phyloP scores from a whole-genome alignment of 2,329 filamentous ascomycete genomes.

The Epicoccum nigrum region DNA sequence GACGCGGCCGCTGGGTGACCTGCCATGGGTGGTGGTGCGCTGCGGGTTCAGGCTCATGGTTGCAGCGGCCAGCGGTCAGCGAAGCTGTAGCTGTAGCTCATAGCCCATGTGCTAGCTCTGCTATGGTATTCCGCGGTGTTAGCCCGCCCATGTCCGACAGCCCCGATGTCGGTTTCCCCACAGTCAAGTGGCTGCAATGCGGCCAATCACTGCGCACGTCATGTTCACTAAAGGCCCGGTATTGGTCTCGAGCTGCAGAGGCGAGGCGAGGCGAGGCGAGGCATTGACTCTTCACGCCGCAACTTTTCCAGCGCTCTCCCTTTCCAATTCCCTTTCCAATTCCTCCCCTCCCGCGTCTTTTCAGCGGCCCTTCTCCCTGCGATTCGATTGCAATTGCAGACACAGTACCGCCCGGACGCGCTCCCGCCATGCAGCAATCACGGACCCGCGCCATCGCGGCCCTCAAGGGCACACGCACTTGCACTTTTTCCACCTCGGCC shows the following conservation, averaged over 20 bases:
- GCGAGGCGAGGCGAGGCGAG: neutral
- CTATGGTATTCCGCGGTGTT: too few relatives aligned
- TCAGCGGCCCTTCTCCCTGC: neutral
- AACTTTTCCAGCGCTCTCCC: slow-evolving; percentile 1
- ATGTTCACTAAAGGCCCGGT: neutral
- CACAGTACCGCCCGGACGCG: neutral
- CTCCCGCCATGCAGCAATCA: slow-evolving; percentile 43
- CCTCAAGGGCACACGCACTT: slow-evolving; percentile 49
- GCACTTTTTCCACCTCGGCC: slow-evolving; percentile 53
- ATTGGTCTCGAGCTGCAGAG: neutral
- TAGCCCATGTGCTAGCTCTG: too few relatives aligned
- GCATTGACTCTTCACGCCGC: slow-evolving; percentile 10
- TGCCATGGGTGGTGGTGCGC: slow-evolving; percentile 36
- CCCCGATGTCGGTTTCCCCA: slow-evolving; percentile 2
- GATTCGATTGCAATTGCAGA: slow-evolving; percentile 3
- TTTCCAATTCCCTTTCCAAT: neutral
- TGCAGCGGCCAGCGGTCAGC: too few relatives aligned
- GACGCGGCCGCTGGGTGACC: slow-evolving; percentile 50
- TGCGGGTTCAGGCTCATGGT: slow-evolving; percentile 21
- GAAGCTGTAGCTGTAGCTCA: too few relatives aligned
- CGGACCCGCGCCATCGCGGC: slow-evolving; percentile 44
- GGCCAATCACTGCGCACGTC: neutral
- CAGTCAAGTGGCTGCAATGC: neutral
- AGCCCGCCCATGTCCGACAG: neutral
- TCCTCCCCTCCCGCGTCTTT: neutral